Conservation (phyloP, 495 filamentous ascomycete species). For the Corynascus novoguineensis region DNA sequence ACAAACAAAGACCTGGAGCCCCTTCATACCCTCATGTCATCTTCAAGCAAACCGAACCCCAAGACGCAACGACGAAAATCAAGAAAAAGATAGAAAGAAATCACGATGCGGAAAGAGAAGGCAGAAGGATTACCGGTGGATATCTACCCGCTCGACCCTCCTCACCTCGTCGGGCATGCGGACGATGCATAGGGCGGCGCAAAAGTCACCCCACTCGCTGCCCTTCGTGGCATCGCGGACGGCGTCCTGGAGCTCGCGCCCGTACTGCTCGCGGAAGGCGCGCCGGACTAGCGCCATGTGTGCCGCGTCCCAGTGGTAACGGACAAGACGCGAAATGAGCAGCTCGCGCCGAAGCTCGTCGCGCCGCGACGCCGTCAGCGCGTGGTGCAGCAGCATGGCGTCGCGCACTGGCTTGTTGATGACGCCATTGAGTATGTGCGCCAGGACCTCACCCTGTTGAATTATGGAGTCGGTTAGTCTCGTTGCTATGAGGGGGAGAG, state of each 20-base stretch:
- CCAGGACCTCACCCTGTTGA: conserved; percentile 80
- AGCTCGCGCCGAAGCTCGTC: conserved; percentile 72
- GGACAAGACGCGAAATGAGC: conserved; percentile 71
- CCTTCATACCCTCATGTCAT: too few species aligned
- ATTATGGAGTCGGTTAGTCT: neutral
- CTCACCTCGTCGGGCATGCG: conserved; percentile 50
- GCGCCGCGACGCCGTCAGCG: conserved; percentile 57
- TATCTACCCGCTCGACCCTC: conserved; percentile 36
- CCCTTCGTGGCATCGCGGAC: conserved; percentile 47
- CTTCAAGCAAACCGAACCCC: neutral
- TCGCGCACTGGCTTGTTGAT: conserved; percentile 95
- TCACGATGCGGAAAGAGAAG: too few species aligned
- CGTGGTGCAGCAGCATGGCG: conserved; percentile 89
- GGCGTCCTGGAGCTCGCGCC: conserved; percentile 60
- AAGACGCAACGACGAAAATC: too few species aligned
- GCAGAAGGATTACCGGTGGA: conserved; percentile 18
- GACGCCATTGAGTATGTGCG: conserved; percentile 93
- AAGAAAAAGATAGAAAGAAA: neutral
- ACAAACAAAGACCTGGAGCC: too few species aligned
- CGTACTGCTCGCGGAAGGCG: conserved; percentile 67
- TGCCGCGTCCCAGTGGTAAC: conserved; percentile 76
- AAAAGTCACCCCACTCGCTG: conserved; percentile 51
- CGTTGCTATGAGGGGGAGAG: neutral
- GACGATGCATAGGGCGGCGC: conserved; percentile 46
- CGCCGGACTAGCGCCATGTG: conserved; percentile 68